Percentiles rank a stretch among this genome's conserved stretches.
These are phyloP conservation scores for Achaetomiella virescens DNA, from an alignment of 495 filamentous ascomycete species.

Conservation along the genomic window DNA sequence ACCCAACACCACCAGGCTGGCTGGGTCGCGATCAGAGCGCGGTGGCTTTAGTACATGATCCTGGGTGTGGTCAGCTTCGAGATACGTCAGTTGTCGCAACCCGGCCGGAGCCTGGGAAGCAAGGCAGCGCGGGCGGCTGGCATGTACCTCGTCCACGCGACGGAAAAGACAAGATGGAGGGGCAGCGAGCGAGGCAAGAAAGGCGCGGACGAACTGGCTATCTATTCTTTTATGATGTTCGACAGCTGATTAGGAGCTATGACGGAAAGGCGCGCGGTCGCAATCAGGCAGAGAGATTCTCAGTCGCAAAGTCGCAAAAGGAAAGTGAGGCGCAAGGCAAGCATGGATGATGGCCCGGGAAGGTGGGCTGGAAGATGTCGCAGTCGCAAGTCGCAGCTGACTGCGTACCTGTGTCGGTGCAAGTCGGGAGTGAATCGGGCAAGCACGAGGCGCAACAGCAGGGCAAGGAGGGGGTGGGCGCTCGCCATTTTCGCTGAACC, in stretches of 20 bases:
- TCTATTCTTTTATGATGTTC: slow-evolving; percentile 3
- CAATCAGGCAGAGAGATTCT: slow-evolving; percentile 1
- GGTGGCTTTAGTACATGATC: slow-evolving; percentile 40
- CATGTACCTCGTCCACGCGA: background rate
- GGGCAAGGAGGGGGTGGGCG: background rate
- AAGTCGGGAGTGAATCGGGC: too few species aligned
- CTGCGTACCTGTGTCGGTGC: too few species aligned
- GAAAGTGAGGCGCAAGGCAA: slow-evolving; percentile 19
- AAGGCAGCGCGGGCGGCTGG: slow-evolving; percentile 13
- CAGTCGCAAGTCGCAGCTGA: too few species aligned
- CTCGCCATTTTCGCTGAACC: slow-evolving; percentile 4
- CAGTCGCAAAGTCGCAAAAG: slow-evolving; percentile 12
- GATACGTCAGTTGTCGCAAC: slow-evolving; percentile 16
- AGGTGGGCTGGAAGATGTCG: too few species aligned
- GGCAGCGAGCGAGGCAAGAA: slow-evolving; percentile 1
- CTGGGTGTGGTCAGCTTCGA: slow-evolving; percentile 31
- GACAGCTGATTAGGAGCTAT: background rate
- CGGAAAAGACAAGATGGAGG: background rate
- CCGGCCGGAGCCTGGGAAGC: slow-evolving; percentile 3
- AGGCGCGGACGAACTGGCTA: slow-evolving; percentile 11
- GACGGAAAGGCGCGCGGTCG: slow-evolving; percentile 7
- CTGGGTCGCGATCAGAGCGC: slow-evolving; percentile 36
- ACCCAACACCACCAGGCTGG: slow-evolving; percentile 29
- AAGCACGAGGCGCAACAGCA: slow-evolving; percentile 6
- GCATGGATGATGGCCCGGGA: too few species aligned